Evolutionary conservation across 31 red algal species (phyloP).

Genomic region (Porphyra umbilicalis): DNA sequence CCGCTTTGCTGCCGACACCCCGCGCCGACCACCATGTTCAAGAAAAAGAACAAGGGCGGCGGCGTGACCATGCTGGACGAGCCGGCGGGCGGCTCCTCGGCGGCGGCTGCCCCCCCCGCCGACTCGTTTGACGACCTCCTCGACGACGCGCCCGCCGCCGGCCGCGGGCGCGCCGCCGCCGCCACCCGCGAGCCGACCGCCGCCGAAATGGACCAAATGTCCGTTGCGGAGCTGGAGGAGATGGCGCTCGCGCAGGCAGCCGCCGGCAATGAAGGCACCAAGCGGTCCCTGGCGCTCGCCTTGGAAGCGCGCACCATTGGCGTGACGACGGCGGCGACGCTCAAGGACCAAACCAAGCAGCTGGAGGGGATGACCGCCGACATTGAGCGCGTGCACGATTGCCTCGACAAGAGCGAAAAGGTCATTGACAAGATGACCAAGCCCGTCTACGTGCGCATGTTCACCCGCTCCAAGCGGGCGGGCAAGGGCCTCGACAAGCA

Average conservation of each 20-base stretch:
- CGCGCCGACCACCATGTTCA: too few relatives aligned
- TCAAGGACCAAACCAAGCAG: slow-evolving; percentile 32
- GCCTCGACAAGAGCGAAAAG: slow-evolving; percentile 44
- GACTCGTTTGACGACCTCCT: slow-evolving; percentile 5
- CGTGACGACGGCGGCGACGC: slow-evolving; percentile 8
- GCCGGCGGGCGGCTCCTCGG: background rate
- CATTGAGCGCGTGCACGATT: slow-evolving; percentile 45
- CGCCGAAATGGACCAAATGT: slow-evolving; percentile 21
- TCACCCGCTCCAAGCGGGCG: slow-evolving; percentile 26
- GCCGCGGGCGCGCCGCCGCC: slow-evolving; percentile 12
- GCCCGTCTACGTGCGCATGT: slow-evolving; percentile 53
- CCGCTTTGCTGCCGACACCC: too few relatives aligned
- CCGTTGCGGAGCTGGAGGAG: slow-evolving; percentile 8
- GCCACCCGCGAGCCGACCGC: background rate
- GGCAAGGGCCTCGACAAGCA: slow-evolving; percentile 71
- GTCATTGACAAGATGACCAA: slow-evolving; percentile 78
- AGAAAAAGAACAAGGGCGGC: slow-evolving; percentile 20
- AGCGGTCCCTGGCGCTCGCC: slow-evolving; percentile 25
- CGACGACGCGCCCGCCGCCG: slow-evolving; percentile 22
- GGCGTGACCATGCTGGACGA: slow-evolving; percentile 9
- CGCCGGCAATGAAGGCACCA: slow-evolving; percentile 21
- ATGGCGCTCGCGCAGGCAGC: slow-evolving; percentile 14
- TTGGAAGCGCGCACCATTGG: slow-evolving; percentile 33
- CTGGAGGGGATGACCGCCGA: slow-evolving; percentile 34
- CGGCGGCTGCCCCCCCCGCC: background rate